These are phyloP conservation scores for Murraya koenigii DNA, from an alignment of 345 rosid genomes.

Conservation along the genomic window DNA sequence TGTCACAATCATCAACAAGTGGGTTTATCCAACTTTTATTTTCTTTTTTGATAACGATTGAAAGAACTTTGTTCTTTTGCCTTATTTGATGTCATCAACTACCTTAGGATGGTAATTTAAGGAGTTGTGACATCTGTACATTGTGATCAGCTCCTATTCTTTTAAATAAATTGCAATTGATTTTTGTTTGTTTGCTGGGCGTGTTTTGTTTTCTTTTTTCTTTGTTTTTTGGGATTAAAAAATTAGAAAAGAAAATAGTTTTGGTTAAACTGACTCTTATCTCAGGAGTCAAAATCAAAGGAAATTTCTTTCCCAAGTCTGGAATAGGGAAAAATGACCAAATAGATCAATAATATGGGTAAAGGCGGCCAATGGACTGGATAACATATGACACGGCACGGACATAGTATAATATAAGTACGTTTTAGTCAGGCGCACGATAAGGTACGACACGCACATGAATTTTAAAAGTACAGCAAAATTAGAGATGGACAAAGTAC, in stretches of 20 bases:
- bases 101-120: background rate
- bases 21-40: background rate
- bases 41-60: background rate
- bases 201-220: background rate
- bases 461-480: too few species aligned
- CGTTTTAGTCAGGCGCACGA: too few species aligned
- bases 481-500: too few species aligned
- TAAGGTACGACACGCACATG: too few species aligned
- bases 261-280: background rate
- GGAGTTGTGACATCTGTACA: background rate
- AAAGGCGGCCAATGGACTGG: too few species aligned
- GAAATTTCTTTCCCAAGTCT: conserved; percentile 6
- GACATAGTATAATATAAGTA: too few species aligned
- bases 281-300: background rate
- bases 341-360: background rate
- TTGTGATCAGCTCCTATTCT: background rate
- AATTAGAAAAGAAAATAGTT: background rate
- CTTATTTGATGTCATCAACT: background rate
- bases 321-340: conserved; percentile 7
- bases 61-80: background rate
- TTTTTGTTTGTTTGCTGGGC: background rate
- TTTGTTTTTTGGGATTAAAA: background rate
- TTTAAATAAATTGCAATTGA: background rate
- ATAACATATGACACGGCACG: too few species aligned
- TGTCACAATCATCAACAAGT: background rate